Evolutionary conservation across 2,329 filamentous ascomycete genomes (phyloP), one percentile per base, ranked within the genome.

Genomic region (Mycosphaerella sp.): DNA sequence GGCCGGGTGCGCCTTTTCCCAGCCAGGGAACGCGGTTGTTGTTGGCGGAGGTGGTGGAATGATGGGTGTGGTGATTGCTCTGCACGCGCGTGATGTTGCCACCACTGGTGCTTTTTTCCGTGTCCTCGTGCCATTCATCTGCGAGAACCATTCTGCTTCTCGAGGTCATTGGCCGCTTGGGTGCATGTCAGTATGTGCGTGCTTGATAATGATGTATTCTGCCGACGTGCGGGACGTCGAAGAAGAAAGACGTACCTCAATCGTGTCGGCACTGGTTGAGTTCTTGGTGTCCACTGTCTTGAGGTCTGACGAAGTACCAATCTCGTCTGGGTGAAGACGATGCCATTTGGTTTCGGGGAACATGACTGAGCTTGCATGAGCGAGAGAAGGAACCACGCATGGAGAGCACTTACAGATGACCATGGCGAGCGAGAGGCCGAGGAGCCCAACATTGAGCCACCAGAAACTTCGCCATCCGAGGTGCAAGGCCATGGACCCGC

Each of bases 331-430:
- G 49, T 75, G 71, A 2, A 58, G 55, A 10, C 82, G 78, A 52
- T 78, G 75, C 70, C 76, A 85, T 57, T 78, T 79, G 0, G 82
- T 85, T 65, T 85, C 82, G 0, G 83, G 83, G 61, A 84, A 84
- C 62, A 80, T 71, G 63, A 83, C 49, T 51, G 38, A 14, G 14
- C 3, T 23, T 32, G 34, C 8, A 7, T 10, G 1, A 11, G 38
- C 23, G 38, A 45, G 11, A 17, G 21, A 5, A 10, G 1, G 10
- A 1, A 11, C 10, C 21, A 31, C 21, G 21, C 31, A 10, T 10
- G 21, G 21, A 7, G 6, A 12, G 11, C 17, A 36, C 48, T 51
- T 40, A 51, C 48, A 80, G 29, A 84, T 65, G 34, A 78, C 73
- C 63, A 80, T 71, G 4, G 82, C 31, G 21, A 79, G 68, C 0